Evolutionary conservation across 202 grass and related monocot genomes (phyloP).

Genomic region (Brachypodium distachyon): DNA sequence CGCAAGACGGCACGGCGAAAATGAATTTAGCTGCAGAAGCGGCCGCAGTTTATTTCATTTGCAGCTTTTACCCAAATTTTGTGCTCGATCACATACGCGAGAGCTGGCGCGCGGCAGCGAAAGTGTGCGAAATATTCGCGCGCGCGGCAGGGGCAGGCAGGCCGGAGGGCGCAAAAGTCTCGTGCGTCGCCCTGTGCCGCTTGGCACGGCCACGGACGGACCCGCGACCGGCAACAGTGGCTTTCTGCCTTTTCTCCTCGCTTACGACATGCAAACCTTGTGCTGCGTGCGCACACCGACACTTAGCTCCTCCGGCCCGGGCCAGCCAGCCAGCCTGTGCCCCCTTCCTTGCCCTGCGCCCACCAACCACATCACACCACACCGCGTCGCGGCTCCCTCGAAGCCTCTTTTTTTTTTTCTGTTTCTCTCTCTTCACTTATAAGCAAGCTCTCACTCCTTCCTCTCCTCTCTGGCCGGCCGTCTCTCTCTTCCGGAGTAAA

Average conservation of each 20-base stretch:
- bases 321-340: conserved; percentile 31
- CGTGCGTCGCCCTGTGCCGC: background rate
- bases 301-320: background rate
- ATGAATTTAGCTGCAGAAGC: no score
- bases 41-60: no score
- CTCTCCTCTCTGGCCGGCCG: background rate
- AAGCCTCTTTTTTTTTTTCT: background rate
- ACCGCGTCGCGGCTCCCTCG: no score
- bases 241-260: background rate
- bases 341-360: background rate
- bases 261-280: conserved; percentile 15
- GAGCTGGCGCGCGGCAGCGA: no score
- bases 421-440: conserved; percentile 40
- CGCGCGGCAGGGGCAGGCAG: background rate
- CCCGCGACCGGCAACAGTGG: no score
- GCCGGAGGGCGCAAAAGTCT: background rate
- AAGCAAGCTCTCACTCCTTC: conserved; percentile 25
- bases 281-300: conserved; percentile 35
- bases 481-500: background rate
- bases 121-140: no score
- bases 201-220: background rate
- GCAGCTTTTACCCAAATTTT: no score
- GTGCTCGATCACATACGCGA: no score
- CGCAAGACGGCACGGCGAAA: no score
- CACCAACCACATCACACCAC: conserved; percentile 32